phyloP scores from a whole-genome alignment of 352 stramenopile genomes.

The Globisporangium iwayamae region DNA sequence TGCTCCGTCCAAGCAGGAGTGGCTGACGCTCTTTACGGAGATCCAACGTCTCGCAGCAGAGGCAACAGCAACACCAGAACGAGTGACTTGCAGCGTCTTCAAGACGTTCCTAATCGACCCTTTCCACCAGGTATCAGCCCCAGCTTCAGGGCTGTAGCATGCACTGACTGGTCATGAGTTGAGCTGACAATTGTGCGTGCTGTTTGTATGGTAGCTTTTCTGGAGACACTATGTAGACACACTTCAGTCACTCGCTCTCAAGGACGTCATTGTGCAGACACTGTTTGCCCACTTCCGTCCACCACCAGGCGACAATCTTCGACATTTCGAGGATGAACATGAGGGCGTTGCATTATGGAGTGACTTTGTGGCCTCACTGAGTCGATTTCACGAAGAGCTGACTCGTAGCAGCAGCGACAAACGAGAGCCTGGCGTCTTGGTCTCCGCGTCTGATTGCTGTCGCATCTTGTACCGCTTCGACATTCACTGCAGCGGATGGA shows the following conservation, averaged over 20 bases:
- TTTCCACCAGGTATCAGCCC: conserved; percentile 30
- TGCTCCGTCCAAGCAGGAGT: conserved; percentile 31
- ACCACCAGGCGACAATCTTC: neutral
- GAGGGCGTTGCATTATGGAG: conserved; percentile 16
- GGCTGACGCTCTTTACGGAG: conserved; percentile 30
- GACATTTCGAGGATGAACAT: neutral
- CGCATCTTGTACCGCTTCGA: conserved; percentile 48
- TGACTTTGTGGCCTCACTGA: conserved; percentile 23
- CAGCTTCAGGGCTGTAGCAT: neutral
- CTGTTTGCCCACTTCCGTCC: conserved; percentile 5
- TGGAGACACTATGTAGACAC: conserved; percentile 14
- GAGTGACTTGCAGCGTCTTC: conserved; percentile 13
- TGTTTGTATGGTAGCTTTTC: conserved; percentile 9
- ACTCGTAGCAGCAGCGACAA: neutral
- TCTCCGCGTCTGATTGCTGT: conserved; percentile 23
- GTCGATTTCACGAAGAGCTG: conserved; percentile 22
- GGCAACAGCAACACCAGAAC: neutral
- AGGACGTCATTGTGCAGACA: neutral
- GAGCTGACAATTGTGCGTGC: conserved; percentile 2
- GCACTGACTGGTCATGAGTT: neutral
- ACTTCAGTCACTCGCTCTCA: neutral
- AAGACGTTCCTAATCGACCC: conserved; percentile 37
- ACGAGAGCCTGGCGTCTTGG: neutral
- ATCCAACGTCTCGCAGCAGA: conserved; percentile 25
- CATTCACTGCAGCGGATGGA: conserved; percentile 19